phyloP scores from a whole-genome alignment of 441 rosid genomes.

The Adansonia gregorii region DNA sequence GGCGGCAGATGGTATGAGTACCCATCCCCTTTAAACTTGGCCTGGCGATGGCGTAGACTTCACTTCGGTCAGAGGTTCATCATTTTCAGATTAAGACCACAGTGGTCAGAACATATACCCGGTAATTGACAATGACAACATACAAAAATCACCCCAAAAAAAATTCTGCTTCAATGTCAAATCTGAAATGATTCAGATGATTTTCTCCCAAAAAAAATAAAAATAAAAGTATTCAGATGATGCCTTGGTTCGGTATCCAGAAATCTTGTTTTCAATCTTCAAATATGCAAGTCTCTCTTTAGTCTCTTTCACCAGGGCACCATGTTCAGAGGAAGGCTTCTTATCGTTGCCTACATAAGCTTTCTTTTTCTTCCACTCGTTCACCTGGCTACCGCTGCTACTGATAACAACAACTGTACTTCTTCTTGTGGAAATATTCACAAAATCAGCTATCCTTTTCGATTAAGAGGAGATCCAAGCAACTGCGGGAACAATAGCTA shows the following conservation, averaged over 20 bases:
- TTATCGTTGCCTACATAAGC: background rate
- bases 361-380: background rate
- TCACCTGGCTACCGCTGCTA: background rate
- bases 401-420: background rate
- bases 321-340: background rate
- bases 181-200: background rate
- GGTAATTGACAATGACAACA: background rate
- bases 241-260: background rate
- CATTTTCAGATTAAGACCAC: background rate
- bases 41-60: background rate
- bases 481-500: background rate
- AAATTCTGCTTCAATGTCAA: background rate
- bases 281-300: background rate
- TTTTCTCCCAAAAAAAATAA: too few relatives aligned
- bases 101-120: background rate
- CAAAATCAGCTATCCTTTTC: background rate
- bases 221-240: background rate
- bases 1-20: too few relatives aligned
- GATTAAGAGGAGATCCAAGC: background rate
- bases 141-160: background rate
- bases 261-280: background rate
- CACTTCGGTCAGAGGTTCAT: background rate
- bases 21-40: too few relatives aligned
- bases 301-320: background rate
- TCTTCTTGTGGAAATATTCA: constrained; percentile 11